Percentiles rank a stretch among this genome's conserved stretches.
Conservation (phyloP, 768 basidiomycete species). For the Lyophyllum semitale region DNA sequence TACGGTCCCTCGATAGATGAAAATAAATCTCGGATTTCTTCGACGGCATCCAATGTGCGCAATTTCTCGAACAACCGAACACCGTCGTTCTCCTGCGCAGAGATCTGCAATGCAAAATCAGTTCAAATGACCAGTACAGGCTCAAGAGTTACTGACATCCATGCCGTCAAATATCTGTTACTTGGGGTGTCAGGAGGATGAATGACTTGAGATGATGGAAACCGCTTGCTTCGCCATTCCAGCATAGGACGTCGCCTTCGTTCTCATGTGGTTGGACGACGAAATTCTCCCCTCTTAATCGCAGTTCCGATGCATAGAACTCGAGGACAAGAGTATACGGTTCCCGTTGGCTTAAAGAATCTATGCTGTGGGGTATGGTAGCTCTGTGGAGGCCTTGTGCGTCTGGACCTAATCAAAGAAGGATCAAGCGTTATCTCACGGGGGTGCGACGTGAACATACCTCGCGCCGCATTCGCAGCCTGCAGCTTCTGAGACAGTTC, state of each 20-base stretch:
- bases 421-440: background rate
- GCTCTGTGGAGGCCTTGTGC: constrained; percentile 41
- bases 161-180: constrained; percentile 74
- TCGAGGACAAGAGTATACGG: constrained; percentile 32
- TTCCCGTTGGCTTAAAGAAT: background rate
- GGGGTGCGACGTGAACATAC: constrained; percentile 34
- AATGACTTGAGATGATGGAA: background rate
- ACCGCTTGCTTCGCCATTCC: constrained; percentile 78
- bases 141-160: constrained; percentile 45
- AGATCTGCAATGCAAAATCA: constrained; percentile 43
- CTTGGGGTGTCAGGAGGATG: background rate
- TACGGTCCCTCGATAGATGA: constrained; percentile 81
- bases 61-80: constrained; percentile 45
- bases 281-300: constrained; percentile 59
- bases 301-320: constrained; percentile 77
- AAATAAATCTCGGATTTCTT: constrained; percentile 53
- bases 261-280: constrained; percentile 70
- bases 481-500: constrained; percentile 37
- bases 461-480: constrained; percentile 57
- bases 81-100: constrained; percentile 71
- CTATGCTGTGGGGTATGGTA: constrained; percentile 7
- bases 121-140: background rate
- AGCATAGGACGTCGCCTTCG: constrained; percentile 68
- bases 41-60: constrained; percentile 27
- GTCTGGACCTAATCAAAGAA: constrained; percentile 59